These are phyloP conservation scores for Podospora australis DNA, from an alignment of 495 filamentous ascomycete genomes.

Conservation along the genomic window DNA sequence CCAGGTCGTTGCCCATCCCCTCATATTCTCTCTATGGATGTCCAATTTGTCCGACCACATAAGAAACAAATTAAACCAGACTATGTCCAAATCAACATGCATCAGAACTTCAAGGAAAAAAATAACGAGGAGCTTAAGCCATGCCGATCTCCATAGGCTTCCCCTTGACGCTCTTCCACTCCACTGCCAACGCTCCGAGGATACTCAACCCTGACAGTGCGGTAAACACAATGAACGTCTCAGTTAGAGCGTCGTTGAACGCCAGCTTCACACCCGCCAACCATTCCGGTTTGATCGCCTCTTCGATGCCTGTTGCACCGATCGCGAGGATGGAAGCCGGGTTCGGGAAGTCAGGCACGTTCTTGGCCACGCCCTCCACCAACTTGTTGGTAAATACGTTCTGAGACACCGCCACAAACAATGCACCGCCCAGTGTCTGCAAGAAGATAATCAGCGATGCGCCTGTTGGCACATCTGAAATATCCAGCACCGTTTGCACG, in stretches of 20 bases:
- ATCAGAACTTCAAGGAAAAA: too few relatives aligned
- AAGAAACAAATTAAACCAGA: too few relatives aligned
- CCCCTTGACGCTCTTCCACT: slow-evolving; percentile 82
- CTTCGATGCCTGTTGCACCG: slow-evolving; percentile 63
- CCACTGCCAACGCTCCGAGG: slow-evolving; percentile 53
- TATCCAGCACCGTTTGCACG: slow-evolving; percentile 57
- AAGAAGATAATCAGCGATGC: slow-evolving; percentile 61
- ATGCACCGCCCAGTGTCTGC: slow-evolving; percentile 65
- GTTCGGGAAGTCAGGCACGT: slow-evolving; percentile 46
- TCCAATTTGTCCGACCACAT: too few relatives aligned
- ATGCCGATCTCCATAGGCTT: slow-evolving; percentile 63
- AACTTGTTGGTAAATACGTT: slow-evolving; percentile 73
- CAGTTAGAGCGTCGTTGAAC: slow-evolving; percentile 64
- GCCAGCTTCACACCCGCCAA: slow-evolving; percentile 54
- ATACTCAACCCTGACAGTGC: slow-evolving; percentile 57
- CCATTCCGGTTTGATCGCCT: slow-evolving; percentile 35
- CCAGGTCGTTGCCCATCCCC: too few relatives aligned
- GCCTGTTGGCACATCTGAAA: slow-evolving; percentile 59
- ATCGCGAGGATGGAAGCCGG: slow-evolving; percentile 44
- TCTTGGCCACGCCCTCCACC: slow-evolving; percentile 44
- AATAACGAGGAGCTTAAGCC: too few relatives aligned
- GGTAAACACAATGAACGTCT: slow-evolving; percentile 63
- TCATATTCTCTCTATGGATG: too few relatives aligned
- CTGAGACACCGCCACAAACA: slow-evolving; percentile 71
- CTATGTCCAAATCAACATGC: too few relatives aligned